These are phyloP conservation scores for Ganoderma boninense DNA, from an alignment of 1,284 basidiomycete species.

Conservation along the genomic window DNA sequence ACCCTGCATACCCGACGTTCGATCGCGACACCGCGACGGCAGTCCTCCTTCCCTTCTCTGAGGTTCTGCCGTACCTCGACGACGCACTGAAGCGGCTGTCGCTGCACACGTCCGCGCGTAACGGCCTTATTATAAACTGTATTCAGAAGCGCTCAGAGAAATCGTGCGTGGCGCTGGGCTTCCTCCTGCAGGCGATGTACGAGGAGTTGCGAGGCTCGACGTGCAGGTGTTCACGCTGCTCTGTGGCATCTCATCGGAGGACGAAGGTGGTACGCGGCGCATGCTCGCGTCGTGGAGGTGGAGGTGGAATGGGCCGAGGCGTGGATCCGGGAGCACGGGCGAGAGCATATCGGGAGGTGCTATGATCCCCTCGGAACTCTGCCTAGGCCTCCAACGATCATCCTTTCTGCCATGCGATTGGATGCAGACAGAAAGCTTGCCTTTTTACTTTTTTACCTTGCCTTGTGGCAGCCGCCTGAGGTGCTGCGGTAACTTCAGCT, in stretches of 20 bases:
- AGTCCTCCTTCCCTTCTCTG: slow-evolving; percentile 40
- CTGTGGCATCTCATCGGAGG: slow-evolving; percentile 42
- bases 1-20: not conserved
- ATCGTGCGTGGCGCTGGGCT: slow-evolving; percentile 43
- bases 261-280: slow-evolving; percentile 33
- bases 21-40: slow-evolving; percentile 11
- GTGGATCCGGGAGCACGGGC: slow-evolving; percentile 32
- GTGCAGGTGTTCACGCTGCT: slow-evolving; percentile 56
- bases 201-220: slow-evolving; percentile 47
- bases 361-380: no score
- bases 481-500: no score
- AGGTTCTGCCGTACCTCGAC: slow-evolving; percentile 47
- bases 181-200: slow-evolving; percentile 52
- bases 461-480: no score
- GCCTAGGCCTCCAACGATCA: no score
- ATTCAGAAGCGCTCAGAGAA: no score
- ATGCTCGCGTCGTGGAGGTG: slow-evolving; percentile 24
- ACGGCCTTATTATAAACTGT: slow-evolving; percentile 55
- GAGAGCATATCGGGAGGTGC: no score
- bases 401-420: no score
- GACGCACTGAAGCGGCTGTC: slow-evolving; percentile 42
- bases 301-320: no score
- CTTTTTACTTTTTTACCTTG: no score
- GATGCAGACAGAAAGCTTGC: no score
- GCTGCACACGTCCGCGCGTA: slow-evolving; percentile 51